Evolutionary conservation across 495 filamentous ascomycete species (phyloP).

Genomic region (Penicillium waksmanii): DNA sequence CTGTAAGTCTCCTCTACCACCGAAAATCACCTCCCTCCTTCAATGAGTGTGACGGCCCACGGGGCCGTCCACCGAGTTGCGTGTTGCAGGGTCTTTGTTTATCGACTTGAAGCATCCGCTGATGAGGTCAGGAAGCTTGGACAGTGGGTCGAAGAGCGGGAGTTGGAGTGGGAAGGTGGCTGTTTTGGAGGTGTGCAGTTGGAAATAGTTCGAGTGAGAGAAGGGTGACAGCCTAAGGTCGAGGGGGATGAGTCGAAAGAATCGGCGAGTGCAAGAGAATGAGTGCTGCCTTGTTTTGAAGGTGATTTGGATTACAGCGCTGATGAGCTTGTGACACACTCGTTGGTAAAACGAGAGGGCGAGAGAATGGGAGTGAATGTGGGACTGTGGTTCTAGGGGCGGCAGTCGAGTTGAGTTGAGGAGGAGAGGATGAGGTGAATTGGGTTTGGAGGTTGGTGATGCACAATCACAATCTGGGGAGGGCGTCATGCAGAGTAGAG

Average conservation of each 20-base stretch:
- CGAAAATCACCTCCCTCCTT: constrained; percentile 41
- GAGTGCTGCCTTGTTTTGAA: neutral
- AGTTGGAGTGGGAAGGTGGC: neutral
- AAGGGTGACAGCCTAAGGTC: neutral
- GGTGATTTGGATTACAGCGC: neutral
- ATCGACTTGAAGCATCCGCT: constrained; percentile 24
- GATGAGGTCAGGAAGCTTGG: neutral
- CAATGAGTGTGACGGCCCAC: constrained; percentile 48
- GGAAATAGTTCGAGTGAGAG: neutral
- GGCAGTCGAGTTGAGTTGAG: neutral
- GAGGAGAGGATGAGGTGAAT: neutral
- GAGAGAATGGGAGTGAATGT: too few species aligned
- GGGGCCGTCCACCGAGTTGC: constrained; percentile 49
- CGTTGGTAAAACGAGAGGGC: too few species aligned
- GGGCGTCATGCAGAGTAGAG: constrained; percentile 20
- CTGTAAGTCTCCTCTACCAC: constrained; percentile 16
- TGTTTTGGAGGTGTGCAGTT: neutral
- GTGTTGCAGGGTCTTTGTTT: constrained; percentile 23
- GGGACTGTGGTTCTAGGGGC: too few species aligned
- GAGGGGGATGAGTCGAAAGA: neutral
- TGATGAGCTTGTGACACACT: too few species aligned
- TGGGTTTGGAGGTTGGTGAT: neutral
- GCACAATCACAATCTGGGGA: neutral
- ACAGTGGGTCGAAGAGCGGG: constrained; percentile 1
- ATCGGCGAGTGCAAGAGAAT: neutral